Percentiles rank a stretch among this genome's conserved stretches.
These are phyloP conservation scores for Solanum commersonii DNA, from an alignment of 257 asterid species.

Conservation along the genomic window DNA sequence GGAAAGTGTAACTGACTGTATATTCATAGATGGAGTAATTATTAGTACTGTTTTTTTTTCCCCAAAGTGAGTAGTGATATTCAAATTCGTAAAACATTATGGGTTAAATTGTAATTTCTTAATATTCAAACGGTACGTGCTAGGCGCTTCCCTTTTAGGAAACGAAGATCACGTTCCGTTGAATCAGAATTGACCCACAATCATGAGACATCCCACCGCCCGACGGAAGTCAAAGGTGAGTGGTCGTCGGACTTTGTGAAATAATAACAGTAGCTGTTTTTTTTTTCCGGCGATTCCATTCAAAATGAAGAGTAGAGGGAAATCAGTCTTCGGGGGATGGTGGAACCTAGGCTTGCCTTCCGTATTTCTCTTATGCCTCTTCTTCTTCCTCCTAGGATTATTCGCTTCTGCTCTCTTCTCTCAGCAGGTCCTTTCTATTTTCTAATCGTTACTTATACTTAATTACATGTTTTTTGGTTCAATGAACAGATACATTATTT, in stretches of 20 bases:
- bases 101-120: background rate
- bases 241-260: background rate
- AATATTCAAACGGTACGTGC: background rate
- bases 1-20: background rate
- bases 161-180: background rate
- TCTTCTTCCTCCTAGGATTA: conserved; percentile 14
- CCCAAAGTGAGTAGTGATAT: background rate
- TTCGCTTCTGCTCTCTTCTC: conserved; percentile 6
- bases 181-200: background rate
- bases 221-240: background rate
- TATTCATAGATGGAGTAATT: background rate
- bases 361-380: conserved; percentile 6
- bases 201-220: background rate
- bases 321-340: background rate
- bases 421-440: background rate
- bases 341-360: conserved; percentile 4
- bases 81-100: background rate
- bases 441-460: background rate
- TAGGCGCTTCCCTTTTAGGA: background rate
- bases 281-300: background rate
- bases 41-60: background rate
- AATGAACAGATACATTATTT: background rate
- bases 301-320: conserved; percentile 2
- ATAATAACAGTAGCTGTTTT: background rate
- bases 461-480: background rate